Conservation (phyloP, 768 basidiomycete genomes). For the Clitopilus hobsonii region DNA sequence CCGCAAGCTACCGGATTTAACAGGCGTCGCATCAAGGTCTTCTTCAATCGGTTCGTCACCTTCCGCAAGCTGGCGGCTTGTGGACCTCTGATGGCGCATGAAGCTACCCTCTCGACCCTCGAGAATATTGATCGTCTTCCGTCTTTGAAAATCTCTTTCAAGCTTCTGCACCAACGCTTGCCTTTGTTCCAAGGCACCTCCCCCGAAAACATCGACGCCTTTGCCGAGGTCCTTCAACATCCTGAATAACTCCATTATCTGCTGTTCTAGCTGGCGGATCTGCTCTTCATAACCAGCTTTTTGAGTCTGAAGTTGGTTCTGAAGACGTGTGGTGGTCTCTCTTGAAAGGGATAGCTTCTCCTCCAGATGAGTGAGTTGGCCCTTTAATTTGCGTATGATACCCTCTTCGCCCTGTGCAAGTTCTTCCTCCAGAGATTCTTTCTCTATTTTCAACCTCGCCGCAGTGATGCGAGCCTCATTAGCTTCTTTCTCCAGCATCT, state of each 20-base stretch:
- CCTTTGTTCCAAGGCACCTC: conserved; percentile 69
- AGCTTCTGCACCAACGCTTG: conserved; percentile 75
- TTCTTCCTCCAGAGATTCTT: conserved; percentile 79
- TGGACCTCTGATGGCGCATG: conserved; percentile 18
- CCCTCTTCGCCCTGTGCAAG: conserved; percentile 79
- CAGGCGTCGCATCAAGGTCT: conserved; percentile 53
- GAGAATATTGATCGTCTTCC: conserved; percentile 79
- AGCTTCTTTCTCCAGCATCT: conserved; percentile 75
- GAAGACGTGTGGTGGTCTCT: conserved; percentile 70
- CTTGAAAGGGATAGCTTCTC: conserved; percentile 77
- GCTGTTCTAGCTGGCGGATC: conserved; percentile 83
- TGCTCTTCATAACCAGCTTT: conserved; percentile 79
- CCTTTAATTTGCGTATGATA: conserved; percentile 77
- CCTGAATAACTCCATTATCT: conserved; percentile 90
- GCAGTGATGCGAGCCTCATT: conserved; percentile 60
- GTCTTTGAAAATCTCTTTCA: conserved; percentile 78
- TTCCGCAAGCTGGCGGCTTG: conserved; percentile 10
- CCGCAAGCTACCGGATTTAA: conserved; percentile 44
- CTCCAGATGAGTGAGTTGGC: conserved; percentile 61
- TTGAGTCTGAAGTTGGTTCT: conserved; percentile 74
- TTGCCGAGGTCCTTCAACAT: conserved; percentile 87
- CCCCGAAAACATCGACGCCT: conserved; percentile 72
- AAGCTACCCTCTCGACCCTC: conserved; percentile 58
- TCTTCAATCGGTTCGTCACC: conserved; percentile 43
- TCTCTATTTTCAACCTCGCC: conserved; percentile 70